Evolutionary conservation across 768 basidiomycete species (phyloP).

Genomic region (Amylocystis lapponica): DNA sequence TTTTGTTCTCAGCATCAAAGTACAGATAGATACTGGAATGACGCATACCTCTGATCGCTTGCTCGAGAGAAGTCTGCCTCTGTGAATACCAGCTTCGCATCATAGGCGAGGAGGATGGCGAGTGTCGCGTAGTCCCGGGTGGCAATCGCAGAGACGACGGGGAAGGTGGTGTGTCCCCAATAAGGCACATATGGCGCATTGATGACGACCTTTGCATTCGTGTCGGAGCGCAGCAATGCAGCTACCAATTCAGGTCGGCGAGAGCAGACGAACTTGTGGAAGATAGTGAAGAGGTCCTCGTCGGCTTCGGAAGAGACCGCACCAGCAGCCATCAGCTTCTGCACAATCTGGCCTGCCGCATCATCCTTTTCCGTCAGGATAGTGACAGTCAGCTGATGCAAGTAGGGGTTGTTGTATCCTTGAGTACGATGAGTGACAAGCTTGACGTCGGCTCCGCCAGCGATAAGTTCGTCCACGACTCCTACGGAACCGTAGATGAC

Average conservation of each 20-base stretch:
- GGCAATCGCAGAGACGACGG: conserved; percentile 24
- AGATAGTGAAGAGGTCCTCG: conserved; percentile 20
- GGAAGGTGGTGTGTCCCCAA: conserved; percentile 11
- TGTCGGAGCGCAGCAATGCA: conserved; percentile 22
- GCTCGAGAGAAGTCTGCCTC: conserved; percentile 23
- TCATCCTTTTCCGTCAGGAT: conserved; percentile 17
- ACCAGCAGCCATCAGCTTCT: conserved; percentile 23
- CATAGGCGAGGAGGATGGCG: conserved; percentile 25
- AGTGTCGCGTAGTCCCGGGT: conserved; percentile 20
- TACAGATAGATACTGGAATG: too few relatives aligned
- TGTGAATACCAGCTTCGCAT: conserved; percentile 18
- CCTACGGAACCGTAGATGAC: conserved; percentile 40
- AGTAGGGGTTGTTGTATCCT: conserved; percentile 2
- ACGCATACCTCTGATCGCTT: too few relatives aligned
- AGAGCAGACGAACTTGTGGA: conserved; percentile 24
- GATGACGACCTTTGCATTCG: conserved; percentile 25
- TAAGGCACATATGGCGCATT: conserved; percentile 17
- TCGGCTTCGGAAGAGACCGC: conserved; percentile 26
- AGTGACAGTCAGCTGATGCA: conserved; percentile 26
- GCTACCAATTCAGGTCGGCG: conserved; percentile 19
- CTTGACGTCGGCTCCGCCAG: conserved; percentile 38
- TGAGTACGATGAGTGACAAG: too few relatives aligned
- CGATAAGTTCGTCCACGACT: conserved; percentile 41
- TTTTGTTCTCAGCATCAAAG: too few relatives aligned
- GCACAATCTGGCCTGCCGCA: conserved; percentile 18